Conservation (phyloP, 495 filamentous ascomycete genomes). For the Delitschia confertaspora region DNA sequence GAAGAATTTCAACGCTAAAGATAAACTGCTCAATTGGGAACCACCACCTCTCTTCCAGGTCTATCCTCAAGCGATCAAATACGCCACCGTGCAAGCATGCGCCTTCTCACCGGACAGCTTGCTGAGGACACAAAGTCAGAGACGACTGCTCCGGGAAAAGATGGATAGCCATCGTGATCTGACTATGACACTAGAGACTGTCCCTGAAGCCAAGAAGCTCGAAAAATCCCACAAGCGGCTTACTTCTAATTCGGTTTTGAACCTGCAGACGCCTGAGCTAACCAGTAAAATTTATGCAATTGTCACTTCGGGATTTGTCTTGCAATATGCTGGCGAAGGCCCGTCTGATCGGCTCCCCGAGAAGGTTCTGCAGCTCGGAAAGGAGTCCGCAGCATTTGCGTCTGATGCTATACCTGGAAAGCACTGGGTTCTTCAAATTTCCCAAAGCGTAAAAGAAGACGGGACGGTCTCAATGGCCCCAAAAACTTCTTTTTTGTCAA, state of each 20-base stretch:
- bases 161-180: slow-evolving; percentile 29
- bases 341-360: slow-evolving; percentile 75
- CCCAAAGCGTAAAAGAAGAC: slow-evolving; percentile 61
- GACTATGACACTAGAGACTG: slow-evolving; percentile 32
- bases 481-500: slow-evolving; percentile 57
- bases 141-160: slow-evolving; percentile 40
- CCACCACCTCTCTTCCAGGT: slow-evolving; percentile 82
- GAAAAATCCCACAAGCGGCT: slow-evolving; percentile 22
- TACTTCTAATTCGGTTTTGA: slow-evolving; percentile 51
- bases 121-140: slow-evolving; percentile 50
- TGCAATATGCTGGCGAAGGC: slow-evolving; percentile 82
- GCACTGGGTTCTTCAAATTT: slow-evolving; percentile 87
- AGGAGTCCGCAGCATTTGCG: slow-evolving; percentile 84
- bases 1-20: slow-evolving; percentile 9
- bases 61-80: slow-evolving; percentile 72
- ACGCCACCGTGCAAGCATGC: slow-evolving; percentile 45
- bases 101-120: slow-evolving; percentile 50
- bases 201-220: slow-evolving; percentile 24
- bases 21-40: slow-evolving; percentile 46
- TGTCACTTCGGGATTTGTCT: slow-evolving; percentile 69
- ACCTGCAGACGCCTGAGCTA: slow-evolving; percentile 52
- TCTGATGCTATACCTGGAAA: slow-evolving; percentile 87
- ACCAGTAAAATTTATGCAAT: slow-evolving; percentile 76
- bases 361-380: slow-evolving; percentile 72
- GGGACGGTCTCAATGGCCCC: slow-evolving; percentile 41